Evolutionary conservation across 176 grass and related monocot genomes (phyloP).

Genomic region (maize (Zea mays)): Zm-B73-REFERENCE-NAM-5.0 NC_050102.1:182651001-182651500

Average conservation of each 20-base stretch:
- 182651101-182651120: too few species aligned
- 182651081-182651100: too few species aligned
- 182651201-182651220: background rate
- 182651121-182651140: too few species aligned
- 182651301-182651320: background rate
- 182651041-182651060: too few species aligned
- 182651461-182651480: background rate
- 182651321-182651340: background rate
- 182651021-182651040: too few species aligned
- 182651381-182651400: background rate
- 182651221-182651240: constrained; percentile 28
- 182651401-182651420: background rate
- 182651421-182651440: constrained; percentile 31
- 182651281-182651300: background rate
- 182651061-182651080: too few species aligned
- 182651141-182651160: too few species aligned
- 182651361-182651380: constrained; percentile 7
- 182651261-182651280: constrained; percentile 41
- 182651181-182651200: too few species aligned
- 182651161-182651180: too few species aligned
- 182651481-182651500: too few species aligned
- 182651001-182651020: too few species aligned
- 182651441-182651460: background rate
- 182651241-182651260: constrained; percentile 22
- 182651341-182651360: constrained; percentile 28